These are phyloP conservation scores for Penicillium brevicompactum DNA, from an alignment of 2,329 filamentous ascomycete species.

Conservation along the genomic window DNA sequence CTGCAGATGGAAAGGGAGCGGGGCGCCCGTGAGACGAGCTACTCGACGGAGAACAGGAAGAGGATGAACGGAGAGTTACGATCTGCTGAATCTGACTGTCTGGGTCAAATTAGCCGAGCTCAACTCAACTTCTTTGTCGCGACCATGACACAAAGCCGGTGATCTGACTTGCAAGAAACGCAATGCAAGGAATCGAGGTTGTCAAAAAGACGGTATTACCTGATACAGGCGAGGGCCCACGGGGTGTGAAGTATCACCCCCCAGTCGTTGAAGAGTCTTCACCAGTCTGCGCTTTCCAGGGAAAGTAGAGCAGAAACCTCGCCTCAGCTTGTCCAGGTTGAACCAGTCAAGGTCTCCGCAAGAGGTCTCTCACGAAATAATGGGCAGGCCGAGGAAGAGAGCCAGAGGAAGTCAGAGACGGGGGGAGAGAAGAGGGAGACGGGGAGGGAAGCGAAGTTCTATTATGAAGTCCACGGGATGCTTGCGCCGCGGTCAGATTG, in stretches of 20 bases:
- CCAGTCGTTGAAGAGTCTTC: slow-evolving; percentile 24
- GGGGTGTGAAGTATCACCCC: slow-evolving; percentile 20
- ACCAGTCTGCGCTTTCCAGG: slow-evolving; percentile 22
- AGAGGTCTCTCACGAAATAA: slow-evolving; percentile 36
- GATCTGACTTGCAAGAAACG: neutral
- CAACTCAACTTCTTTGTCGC: slow-evolving; percentile 1
- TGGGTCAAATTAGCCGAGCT: slow-evolving; percentile 37
- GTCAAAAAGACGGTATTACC: slow-evolving; percentile 32
- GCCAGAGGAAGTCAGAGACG: slow-evolving; percentile 18
- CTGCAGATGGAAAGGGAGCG: slow-evolving; percentile 20
- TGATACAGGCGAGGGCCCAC: slow-evolving; percentile 28
- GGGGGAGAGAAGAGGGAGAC: slow-evolving; percentile 17
- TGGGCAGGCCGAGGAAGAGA: slow-evolving; percentile 30
- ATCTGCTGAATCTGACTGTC: slow-evolving; percentile 34
- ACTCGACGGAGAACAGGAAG: slow-evolving; percentile 18
- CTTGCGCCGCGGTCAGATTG: slow-evolving; percentile 8
- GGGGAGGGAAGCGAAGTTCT: slow-evolving; percentile 11
- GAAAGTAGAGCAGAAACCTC: slow-evolving; percentile 26
- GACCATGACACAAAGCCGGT: neutral
- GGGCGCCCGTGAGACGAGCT: slow-evolving; percentile 3
- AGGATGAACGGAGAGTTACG: slow-evolving; percentile 4
- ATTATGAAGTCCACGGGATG: neutral
- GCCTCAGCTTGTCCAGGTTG: slow-evolving; percentile 38
- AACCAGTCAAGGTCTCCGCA: slow-evolving; percentile 46
- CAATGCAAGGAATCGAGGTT: neutral